Base-by-base conservation (phyloP, 768 basidiomycete genomes). In the Pisolithus albus region DNA sequence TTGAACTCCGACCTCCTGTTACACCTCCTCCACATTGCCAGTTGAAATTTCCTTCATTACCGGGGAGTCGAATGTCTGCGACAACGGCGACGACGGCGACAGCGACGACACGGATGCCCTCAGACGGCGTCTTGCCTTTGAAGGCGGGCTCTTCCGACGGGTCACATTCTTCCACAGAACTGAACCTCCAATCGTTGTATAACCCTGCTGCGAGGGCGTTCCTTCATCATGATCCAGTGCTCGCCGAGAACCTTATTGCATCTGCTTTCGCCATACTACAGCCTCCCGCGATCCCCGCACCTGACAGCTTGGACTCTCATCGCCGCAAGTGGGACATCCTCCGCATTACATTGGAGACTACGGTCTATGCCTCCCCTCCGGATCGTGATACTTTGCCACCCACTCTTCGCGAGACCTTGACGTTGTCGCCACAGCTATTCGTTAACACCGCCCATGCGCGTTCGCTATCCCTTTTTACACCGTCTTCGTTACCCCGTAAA, bases 291-390 rank as follows among this genome's bases (percentile, higher is more conserved):
- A 49, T 52, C 6, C 63, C 59, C 6, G 50, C 50, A 0, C 56
- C 60, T 39, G 82, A 82, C 52, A 44, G 59, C 3, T 72, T 81
- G 4, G 72, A 75, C 50, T 69, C 76, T 19, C 70, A 74, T 45
- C 80, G 89, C 16, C 75, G 83, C 51, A 91, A 90, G 70, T 92
- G 90, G 90, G 89, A 92, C 60, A 81, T 92, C 51, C 81, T 92
- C 7, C 78, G 90, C 23, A 84, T 92, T 55, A 92, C 88, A 0
- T 76, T 90, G 50, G 88, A 92, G 63, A 80, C 83, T 1, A 88
- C 84, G 1, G 68, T 87, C 24, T 88, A 86, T 60, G 64, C 79
- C 13, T 76, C 84, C 2, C 71, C 72, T 1, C 77, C 81, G 18
- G 64, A 67, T 47, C 56, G 56, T 26, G n/a, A 49, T 5, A 45